Base-by-base conservation (phyloP, 2,329 filamentous ascomycete genomes). In the Pseudopithomyces chartarum region DNA sequence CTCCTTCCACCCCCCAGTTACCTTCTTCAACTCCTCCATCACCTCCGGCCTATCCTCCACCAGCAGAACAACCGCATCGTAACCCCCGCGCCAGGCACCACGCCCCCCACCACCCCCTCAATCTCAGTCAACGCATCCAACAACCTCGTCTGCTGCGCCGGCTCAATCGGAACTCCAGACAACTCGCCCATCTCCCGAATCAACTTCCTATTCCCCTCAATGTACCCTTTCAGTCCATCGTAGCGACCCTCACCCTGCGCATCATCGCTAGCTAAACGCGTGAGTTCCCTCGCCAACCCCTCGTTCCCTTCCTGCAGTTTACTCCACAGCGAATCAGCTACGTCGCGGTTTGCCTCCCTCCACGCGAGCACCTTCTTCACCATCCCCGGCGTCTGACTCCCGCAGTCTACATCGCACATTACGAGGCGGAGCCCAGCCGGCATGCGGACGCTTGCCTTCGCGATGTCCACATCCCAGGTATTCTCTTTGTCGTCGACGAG, bases 391-490 rank as follows among this genome's bases (percentile, higher is more conserved):
- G 94, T 98, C 79, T 96, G 86, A 47, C 89, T 94, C 32, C 95
- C 95, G 71, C 93, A 97, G 73, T 96, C 91, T 6, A 99, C 95
- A 71, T 99, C 95, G 71, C 92, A 97, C 89, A 99, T 95, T 58
- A 96, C 85, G 63, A 98, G 81, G 22, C 89, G 85, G 64, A 96
- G 79, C 0, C 91, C 91, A 0, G 75, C 68, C 0, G 94, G 93
- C 56, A 98, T 82, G 58, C 82, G 83, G 51, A 94, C 87, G 15
- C 82, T 84, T 5, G 88, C 86, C 67, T 91, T 89, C 32, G 79
- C 77, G 47, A 96, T 87, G 67, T 92, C 87, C 0, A 87, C 88
- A 67, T 98, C 93, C 95, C 95, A 99, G 22, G 78, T 77, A 3
- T 73, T 66, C 2, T 74, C 71, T 42, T 92, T 84, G 4, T 97